phyloP scores from a whole-genome alignment of 495 filamentous ascomycete genomes.

The Penicillium cataractarum region DNA sequence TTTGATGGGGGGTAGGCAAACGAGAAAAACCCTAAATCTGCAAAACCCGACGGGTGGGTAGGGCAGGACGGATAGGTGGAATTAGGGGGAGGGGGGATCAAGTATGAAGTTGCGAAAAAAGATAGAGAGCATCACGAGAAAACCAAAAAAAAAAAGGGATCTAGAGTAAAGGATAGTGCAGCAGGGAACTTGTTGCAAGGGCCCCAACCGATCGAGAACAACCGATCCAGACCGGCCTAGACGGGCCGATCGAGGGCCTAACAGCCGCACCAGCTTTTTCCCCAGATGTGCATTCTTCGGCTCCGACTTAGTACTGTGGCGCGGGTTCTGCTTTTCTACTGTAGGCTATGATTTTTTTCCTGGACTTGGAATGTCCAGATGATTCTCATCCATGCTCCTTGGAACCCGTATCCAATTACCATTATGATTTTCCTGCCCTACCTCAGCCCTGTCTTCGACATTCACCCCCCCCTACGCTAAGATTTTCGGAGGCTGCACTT shows the following conservation, averaged over 20 bases:
- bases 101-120: background rate
- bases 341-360: too few relatives aligned
- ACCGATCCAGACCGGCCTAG: constrained; percentile 26
- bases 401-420: too few relatives aligned
- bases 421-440: background rate
- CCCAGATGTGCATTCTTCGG: constrained; percentile 27
- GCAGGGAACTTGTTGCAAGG: background rate
- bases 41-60: constrained; percentile 1
- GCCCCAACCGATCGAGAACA: background rate
- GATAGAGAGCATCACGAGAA: background rate
- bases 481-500: constrained; percentile 2
- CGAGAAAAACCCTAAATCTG: background rate
- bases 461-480: background rate
- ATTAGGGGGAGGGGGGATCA: background rate
- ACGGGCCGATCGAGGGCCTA: constrained; percentile 25
- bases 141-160: background rate
- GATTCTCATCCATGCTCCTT: too few relatives aligned
- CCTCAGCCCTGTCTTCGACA: background rate
- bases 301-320: constrained; percentile 21
- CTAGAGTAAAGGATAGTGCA: background rate
- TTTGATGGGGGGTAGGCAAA: too few relatives aligned
- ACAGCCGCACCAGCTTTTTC: constrained; percentile 6
- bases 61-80: background rate
- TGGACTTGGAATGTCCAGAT: too few relatives aligned
- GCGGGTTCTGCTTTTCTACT: background rate